Evolutionary conservation across 805 yeast species (phyloP).

Genomic region (Trichomonascus vanleenenianus): DNA sequence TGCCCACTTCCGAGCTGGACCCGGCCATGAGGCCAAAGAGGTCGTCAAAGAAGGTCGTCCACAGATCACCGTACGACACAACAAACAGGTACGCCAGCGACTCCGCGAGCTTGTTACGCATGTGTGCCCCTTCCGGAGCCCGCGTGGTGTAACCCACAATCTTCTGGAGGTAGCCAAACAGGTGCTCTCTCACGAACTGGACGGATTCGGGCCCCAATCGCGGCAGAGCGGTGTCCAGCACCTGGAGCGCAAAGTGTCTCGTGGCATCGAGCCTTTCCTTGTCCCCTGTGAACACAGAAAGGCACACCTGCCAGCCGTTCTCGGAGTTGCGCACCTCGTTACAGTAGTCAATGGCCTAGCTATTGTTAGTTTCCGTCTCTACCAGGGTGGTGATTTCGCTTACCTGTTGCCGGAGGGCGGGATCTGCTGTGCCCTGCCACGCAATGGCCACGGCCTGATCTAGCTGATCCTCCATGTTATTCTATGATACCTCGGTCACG

Average conservation of each 20-base stretch:
- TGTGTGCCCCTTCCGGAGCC: slow-evolving; percentile 33
- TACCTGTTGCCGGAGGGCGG: slow-evolving; percentile 51
- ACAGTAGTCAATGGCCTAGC: slow-evolving; percentile 38
- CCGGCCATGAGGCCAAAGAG: slow-evolving; percentile 33
- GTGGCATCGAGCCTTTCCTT: slow-evolving; percentile 44
- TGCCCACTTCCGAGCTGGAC: slow-evolving; percentile 24
- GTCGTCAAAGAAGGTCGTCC: slow-evolving; percentile 47
- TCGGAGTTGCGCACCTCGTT: slow-evolving; percentile 36
- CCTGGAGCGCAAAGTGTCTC: slow-evolving; percentile 63
- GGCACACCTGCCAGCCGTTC: slow-evolving; percentile 42
- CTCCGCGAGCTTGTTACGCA: slow-evolving; percentile 53
- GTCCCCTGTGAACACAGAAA: slow-evolving; percentile 32
- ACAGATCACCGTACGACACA: slow-evolving; percentile 38
- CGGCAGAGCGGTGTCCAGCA: slow-evolving; percentile 50
- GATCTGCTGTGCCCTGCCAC: slow-evolving; percentile 58
- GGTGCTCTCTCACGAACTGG: slow-evolving; percentile 36
- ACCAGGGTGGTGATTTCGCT: slow-evolving; percentile 2
- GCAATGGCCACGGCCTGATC: slow-evolving; percentile 86
- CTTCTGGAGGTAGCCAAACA: slow-evolving; percentile 39
- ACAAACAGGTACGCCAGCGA: slow-evolving; percentile 46
- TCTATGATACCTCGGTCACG: neutral
- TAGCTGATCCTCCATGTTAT: slow-evolving; percentile 50
- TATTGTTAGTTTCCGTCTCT: neutral
- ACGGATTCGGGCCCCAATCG: slow-evolving; percentile 40
- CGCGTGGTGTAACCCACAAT: slow-evolving; percentile 18